Base-by-base conservation (phyloP, 306 rosid species). In the Pterocarpus santalinus region DNA sequence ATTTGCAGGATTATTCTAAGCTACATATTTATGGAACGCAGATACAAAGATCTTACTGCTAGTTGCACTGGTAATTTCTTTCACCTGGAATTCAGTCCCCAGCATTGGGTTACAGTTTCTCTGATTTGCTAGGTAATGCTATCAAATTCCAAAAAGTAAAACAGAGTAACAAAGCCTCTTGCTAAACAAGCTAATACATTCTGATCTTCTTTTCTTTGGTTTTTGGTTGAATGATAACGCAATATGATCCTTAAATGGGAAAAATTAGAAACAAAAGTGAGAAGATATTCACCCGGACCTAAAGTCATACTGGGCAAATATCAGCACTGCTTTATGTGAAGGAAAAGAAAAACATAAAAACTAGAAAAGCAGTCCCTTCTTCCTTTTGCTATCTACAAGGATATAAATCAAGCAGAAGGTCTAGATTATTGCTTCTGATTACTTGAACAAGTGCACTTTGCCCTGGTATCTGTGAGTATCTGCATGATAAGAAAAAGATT, bases 381-480 rank as follows among this genome's bases (percentile, higher is more conserved):
- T 75, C 69, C 63, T 73, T 77, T 66, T 17, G 38, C 58, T 76
- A 82, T 80, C 83, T 85, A 82, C 85, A 82, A 85, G 67, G 81
- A 77, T 63, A 36, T 44, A 84, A 67, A 81, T 74, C 68, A 80
- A 68, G 72, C 80, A 71, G 60, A 76, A 75, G 70, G 51, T 47
- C 73, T 77, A 39, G 80, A 75, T n/a, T 10, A 53, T 38, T 84
- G 80, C 58, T 78, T 85, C 65, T 88, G 77, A 84, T 75, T 75
- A 47, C 90, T 86, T 36, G 86, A 87, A 81, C 98, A 94, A 1
- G 34, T 64, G 89, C 98, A 94, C 74, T 84, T 91, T n/a, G 94
- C 89, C 81, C 65, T 92, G 0, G 81, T 82, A 67, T 91, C 92
- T 4, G 73, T 32, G 73, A 94, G 94, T 5, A 79, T 85, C 98